Percentiles rank a stretch among this genome's conserved stretches.
phyloP scores from a whole-genome alignment of 192 early-diverging fungal genomes.

The Diversispora epigaea region DNA sequence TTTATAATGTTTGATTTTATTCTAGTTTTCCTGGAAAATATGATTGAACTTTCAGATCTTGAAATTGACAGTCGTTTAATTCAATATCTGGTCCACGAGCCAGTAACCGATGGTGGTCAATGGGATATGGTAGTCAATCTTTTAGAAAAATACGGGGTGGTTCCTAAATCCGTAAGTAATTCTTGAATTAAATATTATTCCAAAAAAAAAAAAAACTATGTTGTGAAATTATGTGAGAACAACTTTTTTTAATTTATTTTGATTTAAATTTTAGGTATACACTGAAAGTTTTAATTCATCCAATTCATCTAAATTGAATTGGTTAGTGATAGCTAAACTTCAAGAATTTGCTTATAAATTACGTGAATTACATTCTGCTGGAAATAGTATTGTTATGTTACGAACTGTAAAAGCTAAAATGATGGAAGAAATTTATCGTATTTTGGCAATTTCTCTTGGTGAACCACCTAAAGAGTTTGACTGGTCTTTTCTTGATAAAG shows the following conservation, averaged over 20 bases:
- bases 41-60: constrained; percentile 63
- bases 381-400: constrained; percentile 44
- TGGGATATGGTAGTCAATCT: constrained; percentile 78
- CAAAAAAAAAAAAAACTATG: background rate
- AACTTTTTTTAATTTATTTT: too few relatives aligned
- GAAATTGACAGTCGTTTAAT: constrained; percentile 67
- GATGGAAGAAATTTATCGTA: constrained; percentile 67
- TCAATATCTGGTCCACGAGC: constrained; percentile 65
- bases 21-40: constrained; percentile 67
- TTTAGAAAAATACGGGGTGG: constrained; percentile 73
- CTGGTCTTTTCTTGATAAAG: constrained; percentile 72
- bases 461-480: constrained; percentile 66
- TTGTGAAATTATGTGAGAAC: too few relatives aligned
- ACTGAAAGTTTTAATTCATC: constrained; percentile 69
- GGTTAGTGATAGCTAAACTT: constrained; percentile 61
- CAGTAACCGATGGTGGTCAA: constrained; percentile 73
- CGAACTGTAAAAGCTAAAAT: constrained; percentile 56
- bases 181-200: background rate
- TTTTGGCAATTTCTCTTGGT: constrained; percentile 69
- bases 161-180: constrained; percentile 54
- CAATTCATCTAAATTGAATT: constrained; percentile 57
- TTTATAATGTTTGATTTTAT: background rate
- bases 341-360: constrained; percentile 68
- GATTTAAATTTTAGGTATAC: constrained; percentile 38
- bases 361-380: constrained; percentile 49